Conservation (phyloP, 495 filamentous ascomycete genomes). For the Hyphodiscus hymeniophilus region DNA sequence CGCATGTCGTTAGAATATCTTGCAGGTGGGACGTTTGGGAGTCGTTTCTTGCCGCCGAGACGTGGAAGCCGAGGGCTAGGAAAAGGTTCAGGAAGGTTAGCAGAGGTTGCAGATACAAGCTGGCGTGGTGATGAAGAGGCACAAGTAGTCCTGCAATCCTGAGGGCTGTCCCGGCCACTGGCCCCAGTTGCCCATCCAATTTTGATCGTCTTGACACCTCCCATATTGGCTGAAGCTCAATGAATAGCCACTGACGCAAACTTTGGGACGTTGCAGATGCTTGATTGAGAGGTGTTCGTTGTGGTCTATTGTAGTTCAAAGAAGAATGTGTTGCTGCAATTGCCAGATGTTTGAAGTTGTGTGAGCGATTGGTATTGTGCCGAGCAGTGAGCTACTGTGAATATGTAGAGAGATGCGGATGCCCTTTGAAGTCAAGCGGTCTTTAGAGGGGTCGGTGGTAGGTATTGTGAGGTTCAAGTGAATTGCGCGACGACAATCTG, state of each 20-base stretch:
- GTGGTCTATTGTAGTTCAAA: not conserved
- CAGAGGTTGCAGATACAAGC: slow-evolving; percentile 2
- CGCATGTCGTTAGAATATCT: slow-evolving; percentile 20
- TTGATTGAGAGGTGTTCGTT: too few species aligned
- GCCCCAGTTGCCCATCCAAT: slow-evolving; percentile 15
- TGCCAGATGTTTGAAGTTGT: not conserved
- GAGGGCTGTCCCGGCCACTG: not conserved
- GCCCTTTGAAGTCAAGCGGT: too few species aligned
- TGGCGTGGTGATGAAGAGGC: not conserved
- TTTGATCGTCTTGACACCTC: slow-evolving; percentile 10
- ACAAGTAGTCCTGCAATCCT: not conserved
- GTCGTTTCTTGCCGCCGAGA: not conserved
- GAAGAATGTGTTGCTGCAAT: not conserved
- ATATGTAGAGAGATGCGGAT: not conserved
- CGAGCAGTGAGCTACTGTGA: not conserved
- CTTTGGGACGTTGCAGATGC: too few species aligned
- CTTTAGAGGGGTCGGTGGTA: not conserved
- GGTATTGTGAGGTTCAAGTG: too few species aligned
- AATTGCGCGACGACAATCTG: not conserved
- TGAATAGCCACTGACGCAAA: not conserved
- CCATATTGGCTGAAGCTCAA: slow-evolving; percentile 7
- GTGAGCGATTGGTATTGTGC: not conserved
- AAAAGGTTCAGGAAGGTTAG: slow-evolving; percentile 22
- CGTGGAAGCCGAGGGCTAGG: slow-evolving; percentile 5
- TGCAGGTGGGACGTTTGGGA: slow-evolving; percentile 11